Evolutionary conservation across 2,329 filamentous ascomycete genomes (phyloP).

Genomic region (Fusarium staphyleae): DNA sequence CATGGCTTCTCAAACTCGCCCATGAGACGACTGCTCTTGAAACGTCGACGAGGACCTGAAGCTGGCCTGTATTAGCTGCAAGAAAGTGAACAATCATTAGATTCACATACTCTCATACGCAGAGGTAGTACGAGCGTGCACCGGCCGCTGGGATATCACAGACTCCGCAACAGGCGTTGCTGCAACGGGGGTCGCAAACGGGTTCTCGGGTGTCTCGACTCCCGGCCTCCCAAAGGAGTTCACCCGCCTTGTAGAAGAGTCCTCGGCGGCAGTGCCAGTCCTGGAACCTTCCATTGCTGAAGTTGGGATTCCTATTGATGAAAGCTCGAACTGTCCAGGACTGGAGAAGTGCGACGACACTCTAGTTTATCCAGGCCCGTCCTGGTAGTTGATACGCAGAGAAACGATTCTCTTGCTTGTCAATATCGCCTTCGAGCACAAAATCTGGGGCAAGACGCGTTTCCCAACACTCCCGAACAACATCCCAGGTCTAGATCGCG

Average conservation of each 20-base stretch:
- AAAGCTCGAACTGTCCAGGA: constrained; percentile 17
- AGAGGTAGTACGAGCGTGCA: constrained; percentile 16
- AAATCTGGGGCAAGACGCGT: background rate
- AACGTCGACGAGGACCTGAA: constrained; percentile 42
- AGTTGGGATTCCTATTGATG: constrained; percentile 21
- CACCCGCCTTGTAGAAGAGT: constrained; percentile 4
- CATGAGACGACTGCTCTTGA: constrained; percentile 36
- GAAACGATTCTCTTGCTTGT: constrained; percentile 1
- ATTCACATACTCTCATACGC: constrained; percentile 23
- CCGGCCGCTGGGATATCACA: constrained; percentile 20
- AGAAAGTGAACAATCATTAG: rapidly evolving
- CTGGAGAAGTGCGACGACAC: constrained; percentile 1
- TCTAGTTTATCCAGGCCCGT: constrained; percentile 10
- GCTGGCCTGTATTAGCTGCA: constrained; percentile 1
- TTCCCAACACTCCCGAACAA: constrained; percentile 3
- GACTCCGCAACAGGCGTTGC: constrained; percentile 33
- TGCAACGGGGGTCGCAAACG: constrained; percentile 30
- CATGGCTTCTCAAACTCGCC: constrained; percentile 41
- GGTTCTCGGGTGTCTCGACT: constrained; percentile 29
- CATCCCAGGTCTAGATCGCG: background rate
- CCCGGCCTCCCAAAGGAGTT: constrained; percentile 25
- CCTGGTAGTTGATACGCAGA: constrained; percentile 9
- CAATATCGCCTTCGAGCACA: background rate
- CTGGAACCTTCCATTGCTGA: constrained; percentile 30
- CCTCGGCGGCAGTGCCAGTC: constrained; percentile 21